phyloP scores from a whole-genome alignment of 139 green algal species.

The Chlorella sp. region DNA sequence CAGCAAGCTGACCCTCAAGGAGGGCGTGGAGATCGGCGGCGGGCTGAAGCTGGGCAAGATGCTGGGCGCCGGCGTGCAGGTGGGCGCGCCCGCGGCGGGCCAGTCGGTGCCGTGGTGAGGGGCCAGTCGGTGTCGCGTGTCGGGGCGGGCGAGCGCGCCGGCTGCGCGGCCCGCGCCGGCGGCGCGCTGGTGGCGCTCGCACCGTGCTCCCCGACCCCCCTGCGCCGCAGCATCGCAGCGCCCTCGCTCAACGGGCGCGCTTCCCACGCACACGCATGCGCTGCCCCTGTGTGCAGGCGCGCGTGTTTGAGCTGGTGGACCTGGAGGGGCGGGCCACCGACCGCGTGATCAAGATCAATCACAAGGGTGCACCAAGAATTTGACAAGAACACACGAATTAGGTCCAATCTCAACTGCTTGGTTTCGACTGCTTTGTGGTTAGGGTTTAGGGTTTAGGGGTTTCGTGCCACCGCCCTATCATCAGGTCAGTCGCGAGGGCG shows the following conservation, averaged over 20 bases:
- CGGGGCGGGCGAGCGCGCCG: no score
- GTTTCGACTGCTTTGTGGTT: no score
- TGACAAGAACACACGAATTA: no score
- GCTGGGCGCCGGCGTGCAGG: slow-evolving; percentile 30
- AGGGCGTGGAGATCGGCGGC: slow-evolving; percentile 12
- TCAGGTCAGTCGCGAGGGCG: neutral
- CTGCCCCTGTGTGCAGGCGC: no score
- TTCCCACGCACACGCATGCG: neutral
- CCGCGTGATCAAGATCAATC: slow-evolving; percentile 41
- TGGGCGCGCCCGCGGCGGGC: neutral
- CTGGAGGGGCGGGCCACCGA: slow-evolving; percentile 22
- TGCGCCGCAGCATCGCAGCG: neutral
- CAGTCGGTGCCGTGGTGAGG: neutral
- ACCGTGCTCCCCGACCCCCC: no score
- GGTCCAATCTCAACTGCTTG: no score
- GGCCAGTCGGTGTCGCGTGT: neutral
- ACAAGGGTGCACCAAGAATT: no score
- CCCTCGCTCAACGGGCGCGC: neutral
- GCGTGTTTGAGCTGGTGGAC: slow-evolving; percentile 25
- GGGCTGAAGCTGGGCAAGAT: slow-evolving; percentile 23
- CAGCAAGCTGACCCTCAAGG: neutral
- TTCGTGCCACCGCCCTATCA: neutral
- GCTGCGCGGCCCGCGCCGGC: no score
- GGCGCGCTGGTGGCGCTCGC: no score
- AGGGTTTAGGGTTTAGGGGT: neutral